phyloP scores from a whole-genome alignment of 2,329 filamentous ascomycete genomes.

The Trichophyton mentagrophytes region DNA sequence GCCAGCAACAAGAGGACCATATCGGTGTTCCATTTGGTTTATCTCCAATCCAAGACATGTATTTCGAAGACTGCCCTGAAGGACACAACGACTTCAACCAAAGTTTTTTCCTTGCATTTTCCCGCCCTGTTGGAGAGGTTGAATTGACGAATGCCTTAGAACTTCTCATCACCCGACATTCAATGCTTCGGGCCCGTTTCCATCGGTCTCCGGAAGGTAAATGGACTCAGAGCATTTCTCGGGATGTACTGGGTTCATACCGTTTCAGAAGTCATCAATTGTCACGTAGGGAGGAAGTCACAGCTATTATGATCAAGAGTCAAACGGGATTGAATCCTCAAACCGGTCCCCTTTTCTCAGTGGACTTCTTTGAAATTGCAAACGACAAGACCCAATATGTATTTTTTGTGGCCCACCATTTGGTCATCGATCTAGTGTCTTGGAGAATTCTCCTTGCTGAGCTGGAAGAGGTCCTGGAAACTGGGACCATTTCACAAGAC shows the following conservation, averaged over 20 bases:
- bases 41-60: conserved; percentile 29
- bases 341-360: conserved; percentile 29
- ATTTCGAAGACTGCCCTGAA: conserved; percentile 24
- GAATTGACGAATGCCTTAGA: conserved; percentile 21
- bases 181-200: conserved; percentile 28
- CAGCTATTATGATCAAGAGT: conserved; percentile 19
- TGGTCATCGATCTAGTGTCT: conserved; percentile 30
- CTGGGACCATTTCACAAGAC: conserved; percentile 16
- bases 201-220: conserved; percentile 12
- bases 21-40: conserved; percentile 23
- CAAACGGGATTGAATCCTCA: conserved; percentile 25
- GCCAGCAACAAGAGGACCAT: conserved; percentile 20
- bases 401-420: conserved; percentile 27
- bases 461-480: conserved; percentile 24
- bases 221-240: conserved; percentile 21
- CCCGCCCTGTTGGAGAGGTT: conserved; percentile 16
- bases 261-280: conserved; percentile 17
- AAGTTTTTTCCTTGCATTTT: conserved; percentile 25
- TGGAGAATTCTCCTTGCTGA: conserved; percentile 31
- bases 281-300: conserved; percentile 14
- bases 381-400: conserved; percentile 19
- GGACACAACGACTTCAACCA: conserved; percentile 29
- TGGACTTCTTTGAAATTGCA: conserved; percentile 30
- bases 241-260: conserved; percentile 21
- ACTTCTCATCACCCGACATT: conserved; percentile 23